Evolutionary conservation across 2,329 filamentous ascomycete genomes (phyloP).

Genomic region (Plectosphaerella cucumerina): DNA sequence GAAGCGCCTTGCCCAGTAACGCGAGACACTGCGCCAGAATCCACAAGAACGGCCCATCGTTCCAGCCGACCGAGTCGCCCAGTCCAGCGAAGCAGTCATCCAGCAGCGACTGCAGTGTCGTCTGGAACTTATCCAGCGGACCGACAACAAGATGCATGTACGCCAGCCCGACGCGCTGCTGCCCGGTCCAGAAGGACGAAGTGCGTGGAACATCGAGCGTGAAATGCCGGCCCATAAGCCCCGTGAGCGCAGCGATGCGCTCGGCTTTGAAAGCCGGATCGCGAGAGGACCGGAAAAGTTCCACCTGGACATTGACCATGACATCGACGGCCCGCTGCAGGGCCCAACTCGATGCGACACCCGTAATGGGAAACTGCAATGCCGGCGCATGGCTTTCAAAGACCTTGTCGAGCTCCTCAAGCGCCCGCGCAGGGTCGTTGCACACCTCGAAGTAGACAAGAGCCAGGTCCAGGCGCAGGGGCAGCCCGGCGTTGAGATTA

Average conservation of each 20-base stretch:
- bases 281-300: slow-evolving; percentile 13
- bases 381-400: slow-evolving; percentile 15
- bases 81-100: slow-evolving; percentile 14
- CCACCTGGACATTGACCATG: slow-evolving; percentile 15
- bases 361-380: slow-evolving; percentile 16
- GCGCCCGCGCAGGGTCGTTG: slow-evolving; percentile 10
- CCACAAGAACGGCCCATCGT: slow-evolving; percentile 14
- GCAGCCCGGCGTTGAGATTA: slow-evolving; percentile 18
- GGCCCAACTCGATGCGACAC: slow-evolving; percentile 8
- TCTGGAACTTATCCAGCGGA: slow-evolving; percentile 15
- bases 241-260: slow-evolving; percentile 11
- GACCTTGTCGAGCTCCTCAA: slow-evolving; percentile 14
- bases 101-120: slow-evolving; percentile 13
- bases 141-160: slow-evolving; percentile 20
- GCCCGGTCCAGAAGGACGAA: slow-evolving; percentile 8
- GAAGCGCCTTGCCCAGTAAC: slow-evolving; percentile 11
- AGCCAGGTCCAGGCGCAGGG: slow-evolving; percentile 15
- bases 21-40: slow-evolving; percentile 12
- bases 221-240: slow-evolving; percentile 13
- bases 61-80: slow-evolving; percentile 18
- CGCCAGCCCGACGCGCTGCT: slow-evolving; percentile 12
- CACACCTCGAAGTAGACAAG: slow-evolving; percentile 12
- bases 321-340: slow-evolving; percentile 11
- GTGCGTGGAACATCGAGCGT: slow-evolving; percentile 14
- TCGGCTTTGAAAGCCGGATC: slow-evolving; percentile 15